Percentiles rank a stretch among this genome's conserved stretches.
Evolutionary conservation across 352 stramenopile species (phyloP).

Genomic region (Albugo candida): DNA sequence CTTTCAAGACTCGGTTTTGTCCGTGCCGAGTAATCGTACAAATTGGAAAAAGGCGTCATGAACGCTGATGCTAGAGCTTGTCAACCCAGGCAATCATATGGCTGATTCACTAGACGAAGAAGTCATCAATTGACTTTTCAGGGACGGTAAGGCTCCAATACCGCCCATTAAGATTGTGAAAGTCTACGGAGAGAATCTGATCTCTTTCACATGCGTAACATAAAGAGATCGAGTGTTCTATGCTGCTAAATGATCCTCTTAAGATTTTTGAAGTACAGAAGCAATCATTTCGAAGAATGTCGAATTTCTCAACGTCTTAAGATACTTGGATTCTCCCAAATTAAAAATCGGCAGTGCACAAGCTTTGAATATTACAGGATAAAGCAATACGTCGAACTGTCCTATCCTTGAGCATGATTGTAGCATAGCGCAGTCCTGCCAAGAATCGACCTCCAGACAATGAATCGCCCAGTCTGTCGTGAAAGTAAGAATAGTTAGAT

Average conservation of each 20-base stretch:
- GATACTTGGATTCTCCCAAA: too few species aligned
- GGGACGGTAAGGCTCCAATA: too few species aligned
- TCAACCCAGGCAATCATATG: conserved; percentile 24
- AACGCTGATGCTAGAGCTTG: conserved; percentile 44
- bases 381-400: conserved; percentile 42
- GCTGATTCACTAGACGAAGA: too few species aligned
- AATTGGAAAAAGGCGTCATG: conserved; percentile 41
- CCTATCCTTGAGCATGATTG: conserved; percentile 19
- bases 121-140: too few species aligned
- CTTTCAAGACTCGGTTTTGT: conserved; percentile 27
- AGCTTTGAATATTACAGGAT: conserved; percentile 31
- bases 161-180: too few species aligned
- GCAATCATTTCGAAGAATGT: too few species aligned
- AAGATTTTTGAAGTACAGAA: too few species aligned
- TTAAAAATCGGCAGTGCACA: conserved; percentile 14
- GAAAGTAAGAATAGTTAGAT: conserved; percentile 58
- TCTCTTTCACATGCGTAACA: too few species aligned
- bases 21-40: conserved; percentile 38
- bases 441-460: conserved; percentile 9
- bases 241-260: too few species aligned
- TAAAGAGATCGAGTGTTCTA: too few species aligned
- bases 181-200: too few species aligned
- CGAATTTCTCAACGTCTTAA: too few species aligned
- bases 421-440: conserved; percentile 27
- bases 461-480: conserved; percentile 32